These are phyloP conservation scores for Trichoderma cornu-damae DNA, from an alignment of 2,329 filamentous ascomycete genomes.

Conservation along the genomic window DNA sequence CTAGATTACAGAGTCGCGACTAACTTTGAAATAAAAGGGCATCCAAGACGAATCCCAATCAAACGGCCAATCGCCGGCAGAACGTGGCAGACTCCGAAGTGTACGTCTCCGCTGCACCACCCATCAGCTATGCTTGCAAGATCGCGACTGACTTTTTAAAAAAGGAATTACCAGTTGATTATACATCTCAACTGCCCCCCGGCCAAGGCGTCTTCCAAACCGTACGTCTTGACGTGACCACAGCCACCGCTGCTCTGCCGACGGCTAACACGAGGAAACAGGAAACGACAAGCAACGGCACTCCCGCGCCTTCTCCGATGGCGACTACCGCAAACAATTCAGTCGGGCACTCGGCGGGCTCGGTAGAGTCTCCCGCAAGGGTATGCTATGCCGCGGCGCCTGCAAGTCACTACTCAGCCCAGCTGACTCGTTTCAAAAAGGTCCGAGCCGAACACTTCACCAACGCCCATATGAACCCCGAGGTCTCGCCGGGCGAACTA, in stretches of 20 bases:
- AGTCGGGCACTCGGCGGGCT: neutral
- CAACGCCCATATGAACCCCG: neutral
- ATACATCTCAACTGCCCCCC: neutral
- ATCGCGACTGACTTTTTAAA: slow-evolving; percentile 12
- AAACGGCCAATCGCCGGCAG: neutral
- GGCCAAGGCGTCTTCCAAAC: neutral
- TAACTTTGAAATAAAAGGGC: slow-evolving; percentile 17
- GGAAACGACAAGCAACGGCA: neutral
- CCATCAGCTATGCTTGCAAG: neutral
- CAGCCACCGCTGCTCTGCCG: neutral
- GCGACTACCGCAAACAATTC: neutral
- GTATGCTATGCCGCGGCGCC: neutral
- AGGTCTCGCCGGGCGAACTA: neutral
- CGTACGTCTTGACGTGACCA: slow-evolving; percentile 8
- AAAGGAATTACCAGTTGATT: slow-evolving; percentile 19
- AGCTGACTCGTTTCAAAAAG: slow-evolving; percentile 1
- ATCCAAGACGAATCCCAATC: neutral
- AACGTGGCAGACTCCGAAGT: slow-evolving; percentile 8
- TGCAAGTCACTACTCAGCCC: neutral
- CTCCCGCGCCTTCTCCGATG: neutral
- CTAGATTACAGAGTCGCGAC: slow-evolving; percentile 1
- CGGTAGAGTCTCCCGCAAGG: neutral
- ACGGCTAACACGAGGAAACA: slow-evolving; percentile 9
- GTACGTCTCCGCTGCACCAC: neutral
- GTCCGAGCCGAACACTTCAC: neutral